These are phyloP conservation scores for Posidonia oceanica DNA, from an alignment of 116 monocot species.

Conservation along the genomic window DNA sequence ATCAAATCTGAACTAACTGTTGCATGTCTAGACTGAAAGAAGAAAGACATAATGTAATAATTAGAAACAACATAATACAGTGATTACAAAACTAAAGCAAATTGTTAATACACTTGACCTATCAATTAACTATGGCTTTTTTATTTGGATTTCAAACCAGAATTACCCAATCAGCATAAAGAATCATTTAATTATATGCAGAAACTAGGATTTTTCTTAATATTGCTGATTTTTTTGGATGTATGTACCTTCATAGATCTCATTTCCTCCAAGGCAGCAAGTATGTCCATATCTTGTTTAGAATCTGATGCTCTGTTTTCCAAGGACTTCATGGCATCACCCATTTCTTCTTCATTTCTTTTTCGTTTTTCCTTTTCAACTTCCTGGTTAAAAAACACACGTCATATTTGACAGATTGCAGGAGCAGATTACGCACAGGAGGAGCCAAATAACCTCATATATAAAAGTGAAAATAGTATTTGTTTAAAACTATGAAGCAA, in stretches of 20 bases:
- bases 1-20: slow-evolving; percentile 75
- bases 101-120: too few species aligned
- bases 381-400: slow-evolving; percentile 15
- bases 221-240: too few species aligned
- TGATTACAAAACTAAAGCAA: too few species aligned
- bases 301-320: slow-evolving; percentile 81
- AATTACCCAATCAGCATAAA: too few species aligned
- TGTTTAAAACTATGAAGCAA: background rate
- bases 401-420: background rate
- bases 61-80: background rate
- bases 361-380: slow-evolving; percentile 50
- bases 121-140: background rate
- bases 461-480: background rate
- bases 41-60: background rate
- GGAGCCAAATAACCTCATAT: background rate
- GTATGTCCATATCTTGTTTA: slow-evolving; percentile 90
- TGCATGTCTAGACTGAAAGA: slow-evolving; percentile 85
- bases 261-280: slow-evolving; percentile 92
- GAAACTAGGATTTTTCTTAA: too few species aligned
- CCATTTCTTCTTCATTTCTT: slow-evolving; percentile 80
- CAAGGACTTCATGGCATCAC: slow-evolving; percentile 92
- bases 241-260: slow-evolving; percentile 77
- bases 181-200: too few species aligned
- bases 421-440: background rate
- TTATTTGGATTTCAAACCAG: too few species aligned